Evolutionary conservation across 192 early-diverging fungal genomes (phyloP).

Genomic region (Backusella mclennaniae): DNA sequence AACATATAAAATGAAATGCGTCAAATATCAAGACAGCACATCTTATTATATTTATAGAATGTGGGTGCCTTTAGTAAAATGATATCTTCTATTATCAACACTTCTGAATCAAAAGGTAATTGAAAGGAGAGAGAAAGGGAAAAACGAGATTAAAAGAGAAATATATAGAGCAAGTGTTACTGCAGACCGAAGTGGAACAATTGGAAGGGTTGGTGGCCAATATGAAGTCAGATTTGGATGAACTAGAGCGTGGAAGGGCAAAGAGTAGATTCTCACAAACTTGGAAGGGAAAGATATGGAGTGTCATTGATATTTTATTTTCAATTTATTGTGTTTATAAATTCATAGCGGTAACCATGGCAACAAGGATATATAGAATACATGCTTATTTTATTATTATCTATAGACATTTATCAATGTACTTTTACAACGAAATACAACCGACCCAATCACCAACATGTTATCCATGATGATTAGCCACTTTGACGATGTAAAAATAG

Average conservation of each 20-base stretch:
- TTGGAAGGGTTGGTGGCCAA: conserved; percentile 6
- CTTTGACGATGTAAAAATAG: conserved; percentile 60
- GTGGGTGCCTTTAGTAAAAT: background rate
- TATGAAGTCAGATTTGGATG: conserved; percentile 30
- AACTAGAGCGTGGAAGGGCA: conserved; percentile 16
- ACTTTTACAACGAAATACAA: conserved; percentile 69
- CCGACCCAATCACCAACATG: conserved; percentile 81
- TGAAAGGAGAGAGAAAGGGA: background rate
- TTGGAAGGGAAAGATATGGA: conserved; percentile 68
- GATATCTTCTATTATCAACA: background rate
- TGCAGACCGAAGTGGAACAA: conserved; percentile 25
- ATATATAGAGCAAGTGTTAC: background rate
- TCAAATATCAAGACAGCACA: too few relatives aligned
- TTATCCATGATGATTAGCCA: conserved; percentile 71
- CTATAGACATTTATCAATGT: conserved; percentile 74
- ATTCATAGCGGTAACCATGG: conserved; percentile 60
- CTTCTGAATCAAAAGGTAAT: background rate
- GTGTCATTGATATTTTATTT: conserved; percentile 83
- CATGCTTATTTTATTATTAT: background rate
- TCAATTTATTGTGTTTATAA: conserved; percentile 91
- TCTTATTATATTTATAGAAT: background rate
- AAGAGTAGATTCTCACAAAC: conserved; percentile 19
- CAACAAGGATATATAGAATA: background rate
- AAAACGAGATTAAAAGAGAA: background rate
- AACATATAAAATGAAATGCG: too few relatives aligned